phyloP scores from a whole-genome alignment of 2,329 filamentous ascomycete species.

The Fusarium sarcochroum region DNA sequence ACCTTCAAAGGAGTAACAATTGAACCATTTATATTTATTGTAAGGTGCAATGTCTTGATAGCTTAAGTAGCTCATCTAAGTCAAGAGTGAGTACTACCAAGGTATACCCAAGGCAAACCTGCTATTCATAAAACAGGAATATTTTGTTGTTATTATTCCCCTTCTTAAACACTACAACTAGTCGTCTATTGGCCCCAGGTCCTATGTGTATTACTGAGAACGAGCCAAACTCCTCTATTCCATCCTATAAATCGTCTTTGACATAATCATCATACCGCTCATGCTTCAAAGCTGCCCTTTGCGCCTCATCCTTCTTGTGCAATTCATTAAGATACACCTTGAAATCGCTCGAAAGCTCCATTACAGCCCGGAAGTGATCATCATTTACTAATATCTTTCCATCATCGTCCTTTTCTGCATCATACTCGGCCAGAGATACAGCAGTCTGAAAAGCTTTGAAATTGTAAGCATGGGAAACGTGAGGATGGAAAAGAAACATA shows the following conservation, averaged over 20 bases:
- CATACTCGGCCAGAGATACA: slow-evolving; percentile 50
- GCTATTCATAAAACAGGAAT: too few species aligned
- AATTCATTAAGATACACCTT: slow-evolving; percentile 43
- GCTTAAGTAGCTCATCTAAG: too few species aligned
- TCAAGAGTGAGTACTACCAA: too few species aligned
- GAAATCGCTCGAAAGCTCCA: slow-evolving; percentile 50
- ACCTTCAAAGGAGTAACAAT: too few species aligned
- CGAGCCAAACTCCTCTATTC: neutral
- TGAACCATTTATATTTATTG: too few species aligned
- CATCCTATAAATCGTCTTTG: neutral
- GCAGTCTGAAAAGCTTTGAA: slow-evolving; percentile 51
- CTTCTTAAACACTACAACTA: too few species aligned
- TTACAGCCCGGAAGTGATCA: slow-evolving; percentile 47
- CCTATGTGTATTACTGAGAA: too few species aligned
- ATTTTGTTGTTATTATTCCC: too few species aligned
- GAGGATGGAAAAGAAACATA: slow-evolving; percentile 5
- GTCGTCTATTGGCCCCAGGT: neutral
- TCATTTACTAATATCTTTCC: slow-evolving; percentile 46
- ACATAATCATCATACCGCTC: slow-evolving; percentile 9
- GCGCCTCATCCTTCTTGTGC: slow-evolving; percentile 20
- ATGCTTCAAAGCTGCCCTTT: slow-evolving; percentile 18
- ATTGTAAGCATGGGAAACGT: neutral
- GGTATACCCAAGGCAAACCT: too few species aligned
- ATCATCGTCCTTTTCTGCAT: slow-evolving; percentile 43
- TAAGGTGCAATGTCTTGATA: too few species aligned